Evolutionary conservation across 2,329 filamentous ascomycete species (phyloP), one percentile per base, ranked within the genome.

Genomic region (Sclerotinia subarctica): DNA sequence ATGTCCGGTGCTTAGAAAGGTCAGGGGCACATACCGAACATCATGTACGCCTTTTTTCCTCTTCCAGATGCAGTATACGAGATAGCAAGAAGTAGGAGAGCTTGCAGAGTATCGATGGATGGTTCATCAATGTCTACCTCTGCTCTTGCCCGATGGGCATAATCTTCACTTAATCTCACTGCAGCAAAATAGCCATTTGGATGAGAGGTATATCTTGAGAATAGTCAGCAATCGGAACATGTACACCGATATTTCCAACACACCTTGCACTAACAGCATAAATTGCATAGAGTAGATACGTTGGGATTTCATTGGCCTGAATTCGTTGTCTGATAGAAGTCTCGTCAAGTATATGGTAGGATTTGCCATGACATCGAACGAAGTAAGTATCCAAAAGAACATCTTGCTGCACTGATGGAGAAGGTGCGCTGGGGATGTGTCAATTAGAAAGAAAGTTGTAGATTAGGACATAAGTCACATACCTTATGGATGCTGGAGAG

Each of bases 11-110:
- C 19, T 24, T 52, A 19, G 17, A 19, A 13, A 63, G 15, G n/a
- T 38, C 24, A 4, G 24, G 49, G 19, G 5, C 35, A 74, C 81
- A 26, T 88, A 92, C 92, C 87, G 73, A 96, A 83, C 51, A 93
- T 83, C 92, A 96, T 96, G 73, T 93, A 95, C 0, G 91, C 89
- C 78, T 91, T 95, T 79, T 92, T 94, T 21, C 92, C 91, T 74
- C 90, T 88, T 35, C 93, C 92, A 42, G 88, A 84, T 47, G 92
- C 92, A 60, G 89, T 92, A 74, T 88, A 94, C 3, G 91, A 89
- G 75, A 90, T 87, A 0, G 90, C 87, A 2, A 96, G 84, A 13
- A 96, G 82, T 57, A 96, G 80, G 21, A 94, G 82, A 3, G 91
- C 85, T 77, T 96, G 92, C 11, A 96, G 79, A 46, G 86, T 86